Evolutionary conservation across 2,329 filamentous ascomycete species (phyloP), one percentile per base, ranked within the genome.

Genomic region (Botrytis galanthina): DNA sequence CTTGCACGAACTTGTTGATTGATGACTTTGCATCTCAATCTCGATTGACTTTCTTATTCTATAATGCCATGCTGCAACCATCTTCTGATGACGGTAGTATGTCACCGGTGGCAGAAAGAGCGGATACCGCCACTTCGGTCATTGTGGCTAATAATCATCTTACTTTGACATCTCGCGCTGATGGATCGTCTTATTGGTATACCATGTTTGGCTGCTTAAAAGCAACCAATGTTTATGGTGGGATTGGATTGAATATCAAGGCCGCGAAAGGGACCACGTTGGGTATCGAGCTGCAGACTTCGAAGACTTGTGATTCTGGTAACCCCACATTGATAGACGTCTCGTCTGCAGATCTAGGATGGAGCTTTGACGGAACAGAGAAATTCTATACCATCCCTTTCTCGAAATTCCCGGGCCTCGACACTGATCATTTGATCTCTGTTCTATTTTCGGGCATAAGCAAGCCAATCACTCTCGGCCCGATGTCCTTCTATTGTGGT

Each of bases 21-120:
- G 88, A 90, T 75, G 88, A 90, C 81, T 90, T 87, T 85, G 84
- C 84, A 71, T 90, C 88, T 14, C 88, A 90, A 78, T 90, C 88
- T 9, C 87, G 88, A 44, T 80, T 90, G 70, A 88, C 86, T 1
- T 90, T 90, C 80, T 81, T 90, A 26, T 87, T 83, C 77, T 90
- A 90, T 82, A 90, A 90, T 78, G 84, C 88, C 54, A 82, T 90
- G 81, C 81, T 86, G 3, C 82, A 86, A 75, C 83, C 88, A 6
- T 86, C 86, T 9, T 88, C 87, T 48, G 87, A 89, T 75, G 88
- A 90, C 78, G 85, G 81, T 3, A 86, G 86, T 10, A 89, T 90
- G 86, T 70, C 68, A 37, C 60, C 78, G 8, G 75, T 80, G 29
- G 29, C 73, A 29, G 74, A 57, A 1, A 74, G 77, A 72, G 76